Evolutionary conservation across 1,284 basidiomycete genomes (phyloP).

Genomic region (Cryptococcus neoformans): DNA sequence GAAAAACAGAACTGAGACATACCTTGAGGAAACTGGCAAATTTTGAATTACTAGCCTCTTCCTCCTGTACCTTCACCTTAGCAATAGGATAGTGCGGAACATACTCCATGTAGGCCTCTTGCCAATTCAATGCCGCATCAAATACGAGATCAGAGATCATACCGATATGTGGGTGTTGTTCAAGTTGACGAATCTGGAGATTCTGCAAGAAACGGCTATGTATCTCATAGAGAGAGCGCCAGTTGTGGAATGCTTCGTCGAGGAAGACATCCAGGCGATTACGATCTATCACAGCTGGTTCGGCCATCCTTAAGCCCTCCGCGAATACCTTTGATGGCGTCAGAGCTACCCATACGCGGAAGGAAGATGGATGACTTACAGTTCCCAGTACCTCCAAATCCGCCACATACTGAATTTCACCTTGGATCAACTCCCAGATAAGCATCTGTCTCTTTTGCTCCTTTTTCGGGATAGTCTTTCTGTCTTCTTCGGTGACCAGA

Average conservation of each 20-base stretch:
- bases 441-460: constrained; percentile 87
- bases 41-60: constrained; percentile 69
- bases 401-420: constrained; percentile 91
- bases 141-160: constrained; percentile 82
- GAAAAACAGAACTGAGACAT: constrained; percentile 20
- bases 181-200: constrained; percentile 80
- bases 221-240: constrained; percentile 60
- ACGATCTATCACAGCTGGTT: constrained; percentile 65
- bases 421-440: constrained; percentile 93
- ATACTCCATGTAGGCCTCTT: constrained; percentile 89
- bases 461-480: constrained; percentile 63
- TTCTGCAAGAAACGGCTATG: constrained; percentile 74
- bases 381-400: constrained; percentile 86
- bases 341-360: not conserved
- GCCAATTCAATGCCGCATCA: constrained; percentile 86
- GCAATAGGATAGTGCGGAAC: constrained; percentile 93
- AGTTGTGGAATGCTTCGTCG: constrained; percentile 90
- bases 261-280: constrained; percentile 76
- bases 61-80: constrained; percentile 84
- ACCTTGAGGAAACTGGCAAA: constrained; percentile 86
- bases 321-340: constrained; percentile 51
- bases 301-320: constrained; percentile 65
- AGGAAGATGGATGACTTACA: constrained; percentile 50
- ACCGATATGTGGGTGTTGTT: constrained; percentile 80
- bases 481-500: constrained; percentile 67